Base-by-base conservation (phyloP, 371 early-diverging fungal genomes). In the Choanephora cucurbitarum region DNA sequence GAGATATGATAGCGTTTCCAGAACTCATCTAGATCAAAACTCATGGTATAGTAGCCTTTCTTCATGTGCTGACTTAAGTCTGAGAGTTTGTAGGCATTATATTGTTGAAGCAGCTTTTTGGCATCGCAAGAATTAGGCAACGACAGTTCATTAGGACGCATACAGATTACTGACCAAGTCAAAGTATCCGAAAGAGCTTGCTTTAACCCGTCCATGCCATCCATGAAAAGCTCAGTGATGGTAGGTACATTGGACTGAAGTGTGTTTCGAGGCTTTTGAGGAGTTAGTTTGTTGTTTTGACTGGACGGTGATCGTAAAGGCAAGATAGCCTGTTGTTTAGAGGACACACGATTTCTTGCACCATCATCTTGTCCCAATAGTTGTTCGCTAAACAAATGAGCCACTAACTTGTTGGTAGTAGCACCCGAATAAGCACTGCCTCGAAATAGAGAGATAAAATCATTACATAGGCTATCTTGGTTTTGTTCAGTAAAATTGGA, bases 151-250 rank as follows among this genome's bases (percentile, higher is more conserved):
- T 88, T 86, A 1, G 91, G 88, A 34, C 82, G 79, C 44, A 97
- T 70, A 74, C 92, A 92, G 58, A 91, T 66, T 31, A 95, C 75
- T 63, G 85, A 90, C 96, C 95, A 96, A 11, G 90, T 77, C 33
- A 84, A 79, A 1, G 56, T 56, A 8, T 32, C 28, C 21, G 80
- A 81, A 15, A 95, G 71, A 11, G 88, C 82, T 15, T 86, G 85
- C 9, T 91, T 77, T 14, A 95, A 67, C 55, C 91, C 90, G 19
- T 80, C 69, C 9, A 92, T 72, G 6, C 89, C 72, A 17, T 50
- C 31, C 2, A 58, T 45, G n/a, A 75, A 33, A 11, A 92, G 87
- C 2, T 86, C 82, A 14, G 85, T 59, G 2, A 72, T 58, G 1
- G 70, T 73, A 1, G 49, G 44, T 10, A 62, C 58, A 55, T 67